phyloP scores from a whole-genome alignment of 2,329 filamentous ascomycete genomes.

The Trichoderma oligosporum region DNA sequence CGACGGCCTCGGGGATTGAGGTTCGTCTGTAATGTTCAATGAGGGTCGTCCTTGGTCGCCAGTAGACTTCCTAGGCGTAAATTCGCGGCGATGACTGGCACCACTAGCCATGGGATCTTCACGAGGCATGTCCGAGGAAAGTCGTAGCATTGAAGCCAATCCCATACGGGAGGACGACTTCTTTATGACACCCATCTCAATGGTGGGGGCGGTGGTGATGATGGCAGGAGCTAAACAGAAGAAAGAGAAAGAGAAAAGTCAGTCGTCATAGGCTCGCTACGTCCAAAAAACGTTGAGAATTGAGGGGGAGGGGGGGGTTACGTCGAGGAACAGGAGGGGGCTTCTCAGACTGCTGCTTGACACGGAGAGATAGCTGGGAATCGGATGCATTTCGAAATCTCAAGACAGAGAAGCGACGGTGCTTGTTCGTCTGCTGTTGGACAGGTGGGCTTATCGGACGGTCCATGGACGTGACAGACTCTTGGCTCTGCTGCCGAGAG shows the following conservation, averaged over 20 bases:
- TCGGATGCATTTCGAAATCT: conserved; percentile 91
- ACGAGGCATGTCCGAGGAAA: conserved; percentile 46
- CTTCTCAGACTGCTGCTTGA: conserved; percentile 62
- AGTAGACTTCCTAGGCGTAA: conserved; percentile 37
- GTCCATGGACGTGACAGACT: conserved; percentile 24
- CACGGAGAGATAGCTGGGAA: conserved; percentile 74
- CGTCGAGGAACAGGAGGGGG: conserved; percentile 56
- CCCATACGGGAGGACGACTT: conserved; percentile 56
- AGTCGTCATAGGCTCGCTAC: conserved; percentile 26
- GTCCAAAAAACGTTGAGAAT: conserved; percentile 2
- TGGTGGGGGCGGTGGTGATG: conserved; percentile 86
- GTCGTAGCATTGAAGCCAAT: conserved; percentile 50
- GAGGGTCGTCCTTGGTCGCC: conserved; percentile 33
- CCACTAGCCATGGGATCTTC: conserved; percentile 25
- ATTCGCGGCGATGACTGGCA: background rate
- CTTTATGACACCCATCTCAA: conserved; percentile 50
- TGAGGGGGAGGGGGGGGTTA: conserved; percentile 27
- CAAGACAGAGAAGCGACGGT: conserved; percentile 66
- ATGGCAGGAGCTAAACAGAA: conserved; percentile 60
- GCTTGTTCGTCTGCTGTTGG: conserved; percentile 53
- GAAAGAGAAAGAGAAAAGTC: conserved; percentile 22
- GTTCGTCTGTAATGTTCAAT: conserved; percentile 53
- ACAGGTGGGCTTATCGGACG: conserved; percentile 39
- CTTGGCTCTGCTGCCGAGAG: conserved; percentile 26
- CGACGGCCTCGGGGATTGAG: conserved; percentile 35